phyloP scores from a whole-genome alignment of 768 basidiomycete species.

The Panellus pusillus region DNA sequence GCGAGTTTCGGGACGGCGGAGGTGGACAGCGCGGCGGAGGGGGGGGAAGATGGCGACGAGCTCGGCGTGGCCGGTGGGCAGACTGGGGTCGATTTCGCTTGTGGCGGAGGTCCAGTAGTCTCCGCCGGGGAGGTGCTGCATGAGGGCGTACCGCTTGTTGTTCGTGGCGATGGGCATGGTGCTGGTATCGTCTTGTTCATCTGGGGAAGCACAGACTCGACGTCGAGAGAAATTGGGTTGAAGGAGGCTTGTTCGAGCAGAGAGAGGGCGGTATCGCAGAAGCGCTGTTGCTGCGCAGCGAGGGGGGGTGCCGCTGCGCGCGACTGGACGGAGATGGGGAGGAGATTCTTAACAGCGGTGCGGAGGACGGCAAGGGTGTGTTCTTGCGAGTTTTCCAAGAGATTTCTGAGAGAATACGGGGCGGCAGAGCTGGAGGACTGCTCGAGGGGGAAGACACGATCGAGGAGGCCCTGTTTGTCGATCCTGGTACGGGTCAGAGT shows the following conservation, averaged over 20 bases:
- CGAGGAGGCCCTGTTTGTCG: slow-evolving; percentile 75
- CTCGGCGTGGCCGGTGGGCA: slow-evolving; percentile 69
- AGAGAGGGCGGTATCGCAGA: slow-evolving; percentile 71
- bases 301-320: slow-evolving; percentile 63
- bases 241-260: slow-evolving; percentile 72
- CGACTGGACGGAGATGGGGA: slow-evolving; percentile 66
- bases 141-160: slow-evolving; percentile 63
- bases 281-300: slow-evolving; percentile 68
- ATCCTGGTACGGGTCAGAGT: slow-evolving; percentile 39
- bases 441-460: slow-evolving; percentile 64
- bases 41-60: slow-evolving; percentile 73
- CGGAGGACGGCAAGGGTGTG: slow-evolving; percentile 57
- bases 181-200: slow-evolving; percentile 20
- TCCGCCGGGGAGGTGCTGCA: slow-evolving; percentile 75
- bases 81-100: slow-evolving; percentile 31
- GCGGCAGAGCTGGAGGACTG: slow-evolving; percentile 41
- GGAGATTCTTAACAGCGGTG: slow-evolving; percentile 66
- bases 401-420: slow-evolving; percentile 52
- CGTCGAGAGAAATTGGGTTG: slow-evolving; percentile 46
- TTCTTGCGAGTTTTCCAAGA: slow-evolving; percentile 53
- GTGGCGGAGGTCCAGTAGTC: slow-evolving; percentile 79
- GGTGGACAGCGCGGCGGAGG: slow-evolving; percentile 43
- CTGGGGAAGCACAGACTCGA: slow-evolving; percentile 42
- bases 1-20: slow-evolving; percentile 21
- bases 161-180: slow-evolving; percentile 28